These are phyloP conservation scores for Penicillium sp. DNA, from an alignment of 2,329 filamentous ascomycete species.

Conservation along the genomic window DNA sequence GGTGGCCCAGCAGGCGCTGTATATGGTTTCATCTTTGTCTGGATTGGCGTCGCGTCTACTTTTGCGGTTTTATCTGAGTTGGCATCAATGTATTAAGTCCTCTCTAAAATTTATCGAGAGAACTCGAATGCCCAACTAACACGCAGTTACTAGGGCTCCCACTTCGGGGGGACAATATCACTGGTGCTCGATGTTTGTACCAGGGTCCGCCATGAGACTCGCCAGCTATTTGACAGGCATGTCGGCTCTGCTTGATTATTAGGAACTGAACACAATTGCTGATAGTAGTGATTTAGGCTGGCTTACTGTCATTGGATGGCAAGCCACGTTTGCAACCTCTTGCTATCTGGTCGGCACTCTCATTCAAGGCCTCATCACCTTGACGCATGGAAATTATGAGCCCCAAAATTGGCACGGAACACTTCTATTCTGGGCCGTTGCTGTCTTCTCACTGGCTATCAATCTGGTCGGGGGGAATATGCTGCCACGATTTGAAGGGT, in stretches of 20 bases:
- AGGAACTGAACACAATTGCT: background rate
- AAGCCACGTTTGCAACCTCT: slow-evolving; percentile 38
- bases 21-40: slow-evolving; percentile 9
- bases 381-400: slow-evolving; percentile 39
- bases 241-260: background rate
- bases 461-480: slow-evolving; percentile 50
- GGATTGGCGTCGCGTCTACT: slow-evolving; percentile 6
- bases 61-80: slow-evolving; percentile 5
- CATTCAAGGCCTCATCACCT: slow-evolving; percentile 31
- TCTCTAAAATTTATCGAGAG: background rate
- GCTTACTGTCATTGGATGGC: slow-evolving; percentile 45
- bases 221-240: slow-evolving; percentile 9
- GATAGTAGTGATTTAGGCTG: slow-evolving; percentile 16
- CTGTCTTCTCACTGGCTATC: slow-evolving; percentile 39
- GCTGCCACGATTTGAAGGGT: slow-evolving; percentile 54
- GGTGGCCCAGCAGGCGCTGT: slow-evolving; percentile 7
- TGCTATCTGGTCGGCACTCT: slow-evolving; percentile 39
- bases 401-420: slow-evolving; percentile 46
- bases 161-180: slow-evolving; percentile 10
- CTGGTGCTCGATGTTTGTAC: slow-evolving; percentile 7
- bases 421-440: slow-evolving; percentile 42
- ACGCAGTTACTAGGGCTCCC: background rate
- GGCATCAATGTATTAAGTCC: slow-evolving; percentile 3
- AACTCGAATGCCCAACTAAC: background rate
- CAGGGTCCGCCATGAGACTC: background rate